Evolutionary conservation across 192 early-diverging fungal species (phyloP).

Genomic region (Coemansia sp.): DNA sequence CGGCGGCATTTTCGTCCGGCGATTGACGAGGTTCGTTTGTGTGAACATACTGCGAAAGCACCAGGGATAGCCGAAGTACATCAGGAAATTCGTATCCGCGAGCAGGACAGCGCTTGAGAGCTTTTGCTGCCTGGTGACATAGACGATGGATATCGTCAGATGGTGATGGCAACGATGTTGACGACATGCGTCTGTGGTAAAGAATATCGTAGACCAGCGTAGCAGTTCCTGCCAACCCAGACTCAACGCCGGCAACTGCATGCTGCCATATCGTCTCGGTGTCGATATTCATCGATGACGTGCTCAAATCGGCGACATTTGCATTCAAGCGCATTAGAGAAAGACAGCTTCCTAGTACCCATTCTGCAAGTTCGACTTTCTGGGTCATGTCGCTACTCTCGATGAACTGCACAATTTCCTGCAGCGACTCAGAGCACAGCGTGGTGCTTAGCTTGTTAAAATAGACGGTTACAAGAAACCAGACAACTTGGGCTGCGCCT

Average conservation of each 20-base stretch:
- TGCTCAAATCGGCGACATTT: neutral
- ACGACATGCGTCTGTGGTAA: conserved; percentile 1
- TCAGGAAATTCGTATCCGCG: conserved; percentile 12
- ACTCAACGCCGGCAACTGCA: conserved; percentile 29
- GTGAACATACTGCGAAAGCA: conserved; percentile 26
- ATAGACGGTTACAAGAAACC: conserved; percentile 35
- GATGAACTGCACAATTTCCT: conserved; percentile 16
- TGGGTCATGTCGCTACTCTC: conserved; percentile 29
- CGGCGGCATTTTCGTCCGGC: conserved; percentile 10
- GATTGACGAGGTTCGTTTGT: neutral
- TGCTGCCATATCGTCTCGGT: conserved; percentile 33
- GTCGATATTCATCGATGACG: neutral
- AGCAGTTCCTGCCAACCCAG: conserved; percentile 31
- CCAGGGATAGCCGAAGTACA: conserved; percentile 11
- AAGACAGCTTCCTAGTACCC: conserved; percentile 34
- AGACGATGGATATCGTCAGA: conserved; percentile 9
- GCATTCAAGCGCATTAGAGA: conserved; percentile 5
- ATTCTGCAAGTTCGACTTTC: conserved; percentile 26
- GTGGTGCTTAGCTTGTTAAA: conserved; percentile 8
- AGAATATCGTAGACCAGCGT: conserved; percentile 27
- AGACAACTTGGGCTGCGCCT: conserved; percentile 44
- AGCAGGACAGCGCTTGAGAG: conserved; percentile 12
- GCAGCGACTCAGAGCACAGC: conserved; percentile 19
- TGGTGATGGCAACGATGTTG: neutral
- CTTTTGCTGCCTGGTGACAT: conserved; percentile 34